Conservation (phyloP, 306 rosid species). For the Rosa multiflora region DNA sequence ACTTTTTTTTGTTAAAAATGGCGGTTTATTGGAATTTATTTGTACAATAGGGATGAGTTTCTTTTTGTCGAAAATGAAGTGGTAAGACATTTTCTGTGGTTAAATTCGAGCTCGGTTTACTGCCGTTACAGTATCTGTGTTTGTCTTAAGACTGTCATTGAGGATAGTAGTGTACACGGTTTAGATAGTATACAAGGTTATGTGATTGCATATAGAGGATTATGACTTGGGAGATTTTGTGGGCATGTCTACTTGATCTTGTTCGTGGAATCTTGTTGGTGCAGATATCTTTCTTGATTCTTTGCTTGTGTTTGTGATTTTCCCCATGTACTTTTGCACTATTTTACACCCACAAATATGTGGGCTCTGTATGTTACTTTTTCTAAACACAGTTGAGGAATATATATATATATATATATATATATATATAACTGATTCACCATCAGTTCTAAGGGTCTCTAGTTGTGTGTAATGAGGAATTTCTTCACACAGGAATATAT, state of each 20-base stretch:
- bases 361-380: neutral
- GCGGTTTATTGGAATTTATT: neutral
- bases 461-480: neutral
- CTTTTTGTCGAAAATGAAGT: neutral
- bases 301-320: constrained; percentile 3
- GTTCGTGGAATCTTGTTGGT: neutral
- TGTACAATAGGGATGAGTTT: neutral
- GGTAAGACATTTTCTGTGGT: neutral
- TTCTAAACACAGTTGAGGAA: neutral
- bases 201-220: neutral
- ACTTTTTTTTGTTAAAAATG: neutral
- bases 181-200: neutral
- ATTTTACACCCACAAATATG: neutral
- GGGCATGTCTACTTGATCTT: neutral
- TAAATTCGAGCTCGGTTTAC: neutral
- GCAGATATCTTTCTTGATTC: neutral
- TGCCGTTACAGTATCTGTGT: neutral
- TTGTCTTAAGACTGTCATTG: neutral
- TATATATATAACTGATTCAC: neutral
- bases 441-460: neutral
- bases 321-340: neutral
- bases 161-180: neutral
- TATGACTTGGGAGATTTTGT: neutral
- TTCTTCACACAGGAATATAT: neutral
- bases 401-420: no score